Conservation (phyloP, 108 stramenopile species). For the Hondaea fermentalgiana region DNA sequence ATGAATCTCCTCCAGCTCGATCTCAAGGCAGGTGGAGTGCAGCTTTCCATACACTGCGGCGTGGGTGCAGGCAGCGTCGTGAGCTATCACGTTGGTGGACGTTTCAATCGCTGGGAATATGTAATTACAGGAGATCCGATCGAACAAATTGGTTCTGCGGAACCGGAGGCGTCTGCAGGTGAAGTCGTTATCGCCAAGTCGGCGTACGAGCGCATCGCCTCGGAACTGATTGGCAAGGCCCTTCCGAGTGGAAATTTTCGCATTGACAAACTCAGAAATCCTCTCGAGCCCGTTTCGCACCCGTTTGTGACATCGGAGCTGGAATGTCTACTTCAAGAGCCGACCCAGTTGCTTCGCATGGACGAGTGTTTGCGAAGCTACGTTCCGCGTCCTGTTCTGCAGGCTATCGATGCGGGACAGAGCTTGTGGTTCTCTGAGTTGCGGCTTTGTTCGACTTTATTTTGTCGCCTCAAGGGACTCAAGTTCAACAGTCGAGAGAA, state of each 20-base stretch:
- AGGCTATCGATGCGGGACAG: neutral
- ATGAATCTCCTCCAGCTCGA: neutral
- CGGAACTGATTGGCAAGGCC: neutral
- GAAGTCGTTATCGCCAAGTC: neutral
- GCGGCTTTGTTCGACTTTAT: neutral
- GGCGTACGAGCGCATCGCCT: neutral
- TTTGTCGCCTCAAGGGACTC: neutral
- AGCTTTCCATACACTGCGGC: conserved; percentile 1
- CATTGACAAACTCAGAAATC: neutral
- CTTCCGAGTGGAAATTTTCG: neutral
- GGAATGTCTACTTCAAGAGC: neutral
- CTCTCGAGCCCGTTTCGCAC: too few species aligned
- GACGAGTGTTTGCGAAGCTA: neutral
- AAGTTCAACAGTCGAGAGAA: neutral
- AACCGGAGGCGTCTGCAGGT: neutral
- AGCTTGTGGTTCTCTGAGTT: conserved; percentile 12
- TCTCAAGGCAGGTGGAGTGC: neutral
- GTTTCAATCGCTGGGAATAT: neutral
- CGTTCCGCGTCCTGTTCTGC: neutral
- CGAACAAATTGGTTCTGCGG: neutral
- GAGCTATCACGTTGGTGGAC: neutral
- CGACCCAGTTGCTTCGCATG: neutral
- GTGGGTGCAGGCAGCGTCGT: neutral
- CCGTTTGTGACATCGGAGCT: neutral
- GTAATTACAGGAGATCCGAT: conserved; percentile 3